phyloP scores from a whole-genome alignment of 331 rosid species.

The Rhamnella rubrinervis region DNA sequence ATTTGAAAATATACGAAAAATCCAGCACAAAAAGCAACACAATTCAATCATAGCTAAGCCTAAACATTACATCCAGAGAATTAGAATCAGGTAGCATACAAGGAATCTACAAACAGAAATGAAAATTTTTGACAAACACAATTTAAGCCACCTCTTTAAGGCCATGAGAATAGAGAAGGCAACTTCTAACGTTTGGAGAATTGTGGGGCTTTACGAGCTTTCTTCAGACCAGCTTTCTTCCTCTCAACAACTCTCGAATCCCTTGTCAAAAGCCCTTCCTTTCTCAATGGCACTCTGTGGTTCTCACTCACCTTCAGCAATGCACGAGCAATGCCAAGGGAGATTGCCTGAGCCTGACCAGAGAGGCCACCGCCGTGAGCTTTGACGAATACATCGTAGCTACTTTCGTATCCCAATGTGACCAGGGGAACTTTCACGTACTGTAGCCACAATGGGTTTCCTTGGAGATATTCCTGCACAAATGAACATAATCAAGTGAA shows the following conservation, averaged over 20 bases:
- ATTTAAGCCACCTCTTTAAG: neutral
- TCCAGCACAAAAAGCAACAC: neutral
- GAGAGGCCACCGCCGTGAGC: conserved; percentile 95
- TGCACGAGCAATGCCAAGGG: conserved; percentile 95
- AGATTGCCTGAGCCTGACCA: conserved; percentile 96
- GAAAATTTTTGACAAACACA: neutral
- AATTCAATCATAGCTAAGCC: neutral
- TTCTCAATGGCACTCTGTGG: conserved; percentile 73
- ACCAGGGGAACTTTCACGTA: conserved; percentile 69
- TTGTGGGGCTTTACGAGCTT: conserved; percentile 99
- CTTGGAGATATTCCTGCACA: conserved; percentile 90
- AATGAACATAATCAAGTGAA: too few relatives aligned
- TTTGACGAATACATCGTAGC: conserved; percentile 86
- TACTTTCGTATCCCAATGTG: conserved; percentile 77
- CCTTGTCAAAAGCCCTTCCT: conserved; percentile 90
- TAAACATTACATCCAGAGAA: neutral
- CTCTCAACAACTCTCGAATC: conserved; percentile 96
- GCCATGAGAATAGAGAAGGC: neutral
- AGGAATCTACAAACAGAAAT: conserved; percentile 10
- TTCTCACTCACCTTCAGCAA: conserved; percentile 79
- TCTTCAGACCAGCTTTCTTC: conserved; percentile 92
- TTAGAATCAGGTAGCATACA: neutral
- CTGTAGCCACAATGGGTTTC: conserved; percentile 90
- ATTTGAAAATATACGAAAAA: too few relatives aligned
- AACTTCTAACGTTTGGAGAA: conserved; percentile 77